These are phyloP conservation scores for Xylariaceae sp. DNA, from an alignment of 2,329 filamentous ascomycete genomes.

Conservation along the genomic window DNA sequence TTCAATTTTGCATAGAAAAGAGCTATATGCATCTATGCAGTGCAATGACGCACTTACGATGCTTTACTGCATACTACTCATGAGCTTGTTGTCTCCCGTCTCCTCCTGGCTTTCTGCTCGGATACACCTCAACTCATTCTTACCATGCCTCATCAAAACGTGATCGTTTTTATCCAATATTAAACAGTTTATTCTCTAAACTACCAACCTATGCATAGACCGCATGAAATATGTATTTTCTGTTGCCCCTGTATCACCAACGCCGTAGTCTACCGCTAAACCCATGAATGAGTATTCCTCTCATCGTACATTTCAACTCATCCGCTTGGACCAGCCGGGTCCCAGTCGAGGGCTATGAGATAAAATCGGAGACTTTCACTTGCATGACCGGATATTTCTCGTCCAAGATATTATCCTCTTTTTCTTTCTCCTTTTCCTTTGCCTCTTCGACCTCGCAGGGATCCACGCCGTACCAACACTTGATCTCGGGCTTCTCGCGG, in stretches of 20 bases:
- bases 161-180: too few relatives aligned
- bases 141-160: too few relatives aligned
- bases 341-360: too few relatives aligned
- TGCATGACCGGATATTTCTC: not conserved
- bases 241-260: too few relatives aligned
- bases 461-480: constrained; percentile 8
- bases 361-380: not conserved
- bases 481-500: not conserved
- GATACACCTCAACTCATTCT: not conserved
- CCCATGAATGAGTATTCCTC: too few relatives aligned
- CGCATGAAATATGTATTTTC: too few relatives aligned
- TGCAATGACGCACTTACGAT: not conserved
- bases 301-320: too few relatives aligned
- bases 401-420: not conserved
- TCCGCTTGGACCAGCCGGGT: too few relatives aligned
- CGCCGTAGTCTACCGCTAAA: too few relatives aligned
- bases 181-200: not conserved
- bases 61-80: not conserved
- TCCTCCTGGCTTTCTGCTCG: too few relatives aligned
- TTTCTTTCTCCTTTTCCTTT: not conserved
- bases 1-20: not conserved
- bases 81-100: too few relatives aligned
- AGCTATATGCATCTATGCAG: not conserved
- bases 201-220: too few relatives aligned
- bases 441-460: constrained; percentile 6